phyloP scores from a whole-genome alignment of 1,284 basidiomycete genomes.

The Schizopora paradoxa region DNA sequence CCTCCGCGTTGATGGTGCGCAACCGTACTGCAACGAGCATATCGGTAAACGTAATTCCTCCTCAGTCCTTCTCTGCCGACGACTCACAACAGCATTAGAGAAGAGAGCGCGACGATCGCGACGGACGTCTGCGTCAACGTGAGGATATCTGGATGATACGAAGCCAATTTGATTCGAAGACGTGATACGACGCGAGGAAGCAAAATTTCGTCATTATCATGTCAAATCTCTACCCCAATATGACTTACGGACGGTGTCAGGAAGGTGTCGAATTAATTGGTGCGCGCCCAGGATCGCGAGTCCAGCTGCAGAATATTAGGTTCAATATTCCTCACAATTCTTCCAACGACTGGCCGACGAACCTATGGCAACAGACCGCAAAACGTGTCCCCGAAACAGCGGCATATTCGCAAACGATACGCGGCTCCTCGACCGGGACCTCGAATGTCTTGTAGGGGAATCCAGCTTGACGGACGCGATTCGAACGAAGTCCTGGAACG shows the following conservation, averaged over 20 bases:
- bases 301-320: conserved; percentile 10
- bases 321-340: too few species aligned
- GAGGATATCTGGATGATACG: conserved; percentile 55
- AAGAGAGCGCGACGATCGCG: conserved; percentile 56
- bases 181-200: conserved; percentile 27
- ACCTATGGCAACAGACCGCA: conserved; percentile 23
- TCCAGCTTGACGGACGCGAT: neutral
- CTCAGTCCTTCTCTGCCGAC: conserved; percentile 4
- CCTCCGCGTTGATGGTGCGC: conserved; percentile 57
- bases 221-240: neutral
- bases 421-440: too few species aligned
- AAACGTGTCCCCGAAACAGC: conserved; percentile 25
- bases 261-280: conserved; percentile 16
- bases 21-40: conserved; percentile 40
- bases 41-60: conserved; percentile 13
- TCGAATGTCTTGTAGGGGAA: too few species aligned
- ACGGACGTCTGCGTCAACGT: conserved; percentile 69
- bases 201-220: conserved; percentile 27
- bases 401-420: conserved; percentile 25
- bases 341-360: too few species aligned
- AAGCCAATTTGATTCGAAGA: neutral
- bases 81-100: conserved; percentile 59
- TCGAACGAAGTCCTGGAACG: neutral
- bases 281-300: conserved; percentile 16
- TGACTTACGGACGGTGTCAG: conserved; percentile 18